These are phyloP conservation scores for Cyclotella distinguenda DNA, from an alignment of 108 stramenopile genomes.

Conservation along the genomic window DNA sequence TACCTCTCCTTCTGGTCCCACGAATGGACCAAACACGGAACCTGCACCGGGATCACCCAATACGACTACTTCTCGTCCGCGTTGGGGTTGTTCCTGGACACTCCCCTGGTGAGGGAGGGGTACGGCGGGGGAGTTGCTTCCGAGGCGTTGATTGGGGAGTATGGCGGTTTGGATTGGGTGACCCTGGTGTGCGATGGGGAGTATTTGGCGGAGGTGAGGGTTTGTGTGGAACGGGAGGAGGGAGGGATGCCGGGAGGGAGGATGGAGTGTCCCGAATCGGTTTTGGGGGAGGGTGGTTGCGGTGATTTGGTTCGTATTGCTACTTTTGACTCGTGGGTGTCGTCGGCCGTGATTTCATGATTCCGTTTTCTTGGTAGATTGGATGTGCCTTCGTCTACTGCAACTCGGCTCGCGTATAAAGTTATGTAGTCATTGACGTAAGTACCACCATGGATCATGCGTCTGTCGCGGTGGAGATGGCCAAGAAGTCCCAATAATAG, in stretches of 20 bases:
- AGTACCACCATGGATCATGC: too few species aligned
- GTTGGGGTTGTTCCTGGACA: slow-evolving; percentile 34
- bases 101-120: slow-evolving; percentile 36
- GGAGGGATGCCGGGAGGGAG: slow-evolving; percentile 29
- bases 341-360: background rate
- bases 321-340: background rate
- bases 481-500: too few species aligned
- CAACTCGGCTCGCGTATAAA: too few species aligned
- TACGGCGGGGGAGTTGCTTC: slow-evolving; percentile 27
- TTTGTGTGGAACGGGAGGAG: slow-evolving; percentile 43
- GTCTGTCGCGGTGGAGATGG: too few species aligned
- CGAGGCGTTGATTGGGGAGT: slow-evolving; percentile 36
- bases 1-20: slow-evolving; percentile 59
- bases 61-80: slow-evolving; percentile 54
- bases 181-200: slow-evolving; percentile 36
- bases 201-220: slow-evolving; percentile 55
- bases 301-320: slow-evolving; percentile 19
- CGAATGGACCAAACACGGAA: slow-evolving; percentile 78
- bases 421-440: too few species aligned
- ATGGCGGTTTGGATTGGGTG: slow-evolving; percentile 23
- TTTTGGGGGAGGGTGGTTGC: slow-evolving; percentile 41
- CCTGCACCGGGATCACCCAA: slow-evolving; percentile 59
- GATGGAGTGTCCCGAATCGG: slow-evolving; percentile 37
- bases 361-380: background rate
- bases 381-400: too few species aligned